Evolutionary conservation across 306 rosid genomes (phyloP), one percentile per base, ranked within the genome.

Genomic region (Dalbergia cultrata): DNA sequence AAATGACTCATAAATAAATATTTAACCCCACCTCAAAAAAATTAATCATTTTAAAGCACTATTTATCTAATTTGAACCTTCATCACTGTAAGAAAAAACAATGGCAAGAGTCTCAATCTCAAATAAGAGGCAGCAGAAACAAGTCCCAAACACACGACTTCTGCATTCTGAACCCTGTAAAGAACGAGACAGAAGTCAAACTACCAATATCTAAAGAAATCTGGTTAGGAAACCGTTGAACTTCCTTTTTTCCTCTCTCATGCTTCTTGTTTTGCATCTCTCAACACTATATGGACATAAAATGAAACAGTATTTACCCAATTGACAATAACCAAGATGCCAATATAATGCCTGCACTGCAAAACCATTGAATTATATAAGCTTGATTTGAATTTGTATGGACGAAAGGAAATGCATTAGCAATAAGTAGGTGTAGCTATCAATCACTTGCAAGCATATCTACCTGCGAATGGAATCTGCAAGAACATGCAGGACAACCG

Each of bases 391-490:
- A 80, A 68, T 67, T 67, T 74, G 67, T 0, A 74, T 5, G 34
- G 68, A 72, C 44, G 62, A 12, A 69, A 78, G 54, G 67, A 86
- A 75, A 71, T 62, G 63, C 56, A 76, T 67, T 63, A 59, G 39
- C 56, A 60, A 44, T 67, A 34, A 70, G 8, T 14, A 49, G 21
- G 49, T 31, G 78, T 70, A 65, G 52, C 43, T 37, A 75, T 64
- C 74, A 62, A 39, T 49, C 82, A 64, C 13, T 47, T 41, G 71
- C 61, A n/a, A 75, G 71, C 19, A 50, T 68, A 74, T 80, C 70
- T 89, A 95, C 99, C 99, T 96, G 89, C 98, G 98, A 81, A 93
- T 89, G 77, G 99, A 96, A 90, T 96, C 99, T 77, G 99, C 91
- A 74, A 96, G 91, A 78, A 96, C 97, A 58, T 96, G 98, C 71